A percentile compares a stretch with the other conserved stretches of the same genome.
Evolutionary conservation across 2,329 filamentous ascomycete genomes (phyloP).

Genomic region (Tricladium varicosporioides): DNA sequence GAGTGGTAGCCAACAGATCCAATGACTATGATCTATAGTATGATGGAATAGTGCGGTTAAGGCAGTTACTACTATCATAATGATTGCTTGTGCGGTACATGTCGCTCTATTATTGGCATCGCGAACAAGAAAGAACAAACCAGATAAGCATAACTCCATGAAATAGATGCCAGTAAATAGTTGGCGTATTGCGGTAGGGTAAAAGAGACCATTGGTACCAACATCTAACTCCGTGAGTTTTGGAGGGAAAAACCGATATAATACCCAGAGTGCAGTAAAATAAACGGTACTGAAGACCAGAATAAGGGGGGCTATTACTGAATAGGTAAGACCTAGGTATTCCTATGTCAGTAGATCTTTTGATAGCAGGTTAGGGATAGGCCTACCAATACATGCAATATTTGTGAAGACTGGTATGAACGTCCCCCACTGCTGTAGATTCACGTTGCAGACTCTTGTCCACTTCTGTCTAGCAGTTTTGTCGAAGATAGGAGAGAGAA

Average conservation of each 20-base stretch:
- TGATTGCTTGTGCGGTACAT: conserved; percentile 22
- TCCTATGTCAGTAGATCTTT: not conserved
- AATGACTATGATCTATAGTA: not conserved
- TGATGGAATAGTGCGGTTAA: conserved; percentile 24
- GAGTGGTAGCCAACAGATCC: conserved; percentile 13
- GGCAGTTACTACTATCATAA: conserved; percentile 22
- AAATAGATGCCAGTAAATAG: conserved; percentile 19
- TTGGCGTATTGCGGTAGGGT: conserved; percentile 15
- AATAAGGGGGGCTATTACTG: conserved; percentile 21
- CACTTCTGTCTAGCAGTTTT: conserved; percentile 14
- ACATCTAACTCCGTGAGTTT: conserved; percentile 13
- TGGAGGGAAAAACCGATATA: conserved; percentile 15
- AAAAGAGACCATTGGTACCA: conserved; percentile 56
- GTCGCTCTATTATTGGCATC: conserved; percentile 14
- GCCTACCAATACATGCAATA: conserved; percentile 24
- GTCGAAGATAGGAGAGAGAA: conserved; percentile 16
- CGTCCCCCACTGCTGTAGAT: conserved; percentile 10
- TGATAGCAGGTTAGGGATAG: not conserved
- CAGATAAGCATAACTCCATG: conserved; percentile 18
- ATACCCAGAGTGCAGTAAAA: conserved; percentile 20
- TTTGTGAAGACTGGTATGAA: conserved; percentile 17
- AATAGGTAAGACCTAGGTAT: conserved; percentile 23
- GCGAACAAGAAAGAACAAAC: conserved; percentile 22
- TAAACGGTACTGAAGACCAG: conserved; percentile 16
- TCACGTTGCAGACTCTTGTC: not conserved